Evolutionary conservation across 345 rosid genomes (phyloP).

Genomic region (Camelina neglecta): DNA sequence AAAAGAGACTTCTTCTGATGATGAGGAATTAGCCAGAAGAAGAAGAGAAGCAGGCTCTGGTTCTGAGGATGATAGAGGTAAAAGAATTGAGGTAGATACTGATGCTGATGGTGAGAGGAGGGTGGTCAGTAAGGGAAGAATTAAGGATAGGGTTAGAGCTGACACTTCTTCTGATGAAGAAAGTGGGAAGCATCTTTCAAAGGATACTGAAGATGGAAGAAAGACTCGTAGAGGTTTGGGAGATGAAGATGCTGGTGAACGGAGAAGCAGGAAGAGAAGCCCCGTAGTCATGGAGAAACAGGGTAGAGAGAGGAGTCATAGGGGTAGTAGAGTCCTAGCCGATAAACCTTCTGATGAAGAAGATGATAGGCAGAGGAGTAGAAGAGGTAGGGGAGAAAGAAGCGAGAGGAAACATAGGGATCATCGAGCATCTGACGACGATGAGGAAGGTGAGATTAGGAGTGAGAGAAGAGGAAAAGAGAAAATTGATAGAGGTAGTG

Average conservation of each 20-base stretch:
- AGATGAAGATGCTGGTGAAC: conserved; percentile 20
- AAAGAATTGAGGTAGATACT: conserved; percentile 1
- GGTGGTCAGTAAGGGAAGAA: conserved; percentile 11
- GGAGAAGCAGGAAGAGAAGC: conserved; percentile 30
- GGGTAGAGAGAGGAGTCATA: conserved; percentile 40
- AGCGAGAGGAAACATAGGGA: conserved; percentile 39
- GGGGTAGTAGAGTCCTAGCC: conserved; percentile 35
- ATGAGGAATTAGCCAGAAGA: conserved; percentile 27
- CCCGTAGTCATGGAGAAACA: conserved; percentile 21
- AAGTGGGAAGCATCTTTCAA: conserved; percentile 1
- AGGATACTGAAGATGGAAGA: conserved; percentile 12
- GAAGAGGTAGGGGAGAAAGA: conserved; percentile 39
- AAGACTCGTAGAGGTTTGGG: conserved; percentile 14
- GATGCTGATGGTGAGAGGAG: conserved; percentile 29
- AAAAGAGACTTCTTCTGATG: conserved; percentile 32
- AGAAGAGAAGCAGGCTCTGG: conserved; percentile 8
- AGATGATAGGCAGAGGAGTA: conserved; percentile 25
- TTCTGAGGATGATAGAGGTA: conserved; percentile 37
- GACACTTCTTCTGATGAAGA: conserved; percentile 40
- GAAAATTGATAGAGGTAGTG: conserved; percentile 31
- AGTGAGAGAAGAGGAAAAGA: conserved; percentile 35
- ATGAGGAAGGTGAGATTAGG: conserved; percentile 44
- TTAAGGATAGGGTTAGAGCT: conserved; percentile 28
- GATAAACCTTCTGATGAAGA: conserved; percentile 49
- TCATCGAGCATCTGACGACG: conserved; percentile 32